A percentile compares a stretch with the other conserved stretches of the same genome.
Evolutionary conservation across 2,329 filamentous ascomycete species (phyloP).

Genomic region (Aspergillus felis): DNA sequence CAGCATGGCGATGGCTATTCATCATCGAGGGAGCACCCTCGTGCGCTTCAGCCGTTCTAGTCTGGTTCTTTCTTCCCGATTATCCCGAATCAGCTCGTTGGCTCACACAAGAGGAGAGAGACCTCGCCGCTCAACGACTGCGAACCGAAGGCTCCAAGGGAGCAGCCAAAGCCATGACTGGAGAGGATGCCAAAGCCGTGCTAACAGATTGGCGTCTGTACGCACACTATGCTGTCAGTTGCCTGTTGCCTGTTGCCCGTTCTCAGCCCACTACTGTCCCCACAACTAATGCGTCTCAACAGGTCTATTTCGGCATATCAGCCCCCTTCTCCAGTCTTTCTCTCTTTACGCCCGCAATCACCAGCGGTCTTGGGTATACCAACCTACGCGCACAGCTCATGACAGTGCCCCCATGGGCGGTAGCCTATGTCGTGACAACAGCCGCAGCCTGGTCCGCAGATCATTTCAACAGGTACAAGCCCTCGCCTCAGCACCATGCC

Average conservation of each 20-base stretch:
- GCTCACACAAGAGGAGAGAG: constrained; percentile 44
- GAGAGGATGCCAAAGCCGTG: constrained; percentile 45
- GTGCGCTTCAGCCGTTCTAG: constrained; percentile 33
- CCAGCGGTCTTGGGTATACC: constrained; percentile 53
- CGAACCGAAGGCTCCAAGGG: constrained; percentile 40
- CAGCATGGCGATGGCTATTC: constrained; percentile 48
- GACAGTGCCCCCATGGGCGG: constrained; percentile 63
- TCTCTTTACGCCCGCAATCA: constrained; percentile 62
- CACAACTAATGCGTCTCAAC: neutral
- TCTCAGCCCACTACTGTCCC: neutral
- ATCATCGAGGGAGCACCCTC: constrained; percentile 43
- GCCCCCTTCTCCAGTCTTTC: constrained; percentile 58
- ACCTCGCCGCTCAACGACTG: constrained; percentile 40
- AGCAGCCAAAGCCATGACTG: constrained; percentile 41
- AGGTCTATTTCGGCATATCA: constrained; percentile 51
- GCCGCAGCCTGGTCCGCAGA: constrained; percentile 59
- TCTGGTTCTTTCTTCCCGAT: constrained; percentile 48
- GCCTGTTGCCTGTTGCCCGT: constrained; percentile 8
- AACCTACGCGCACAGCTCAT: constrained; percentile 61
- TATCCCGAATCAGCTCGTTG: constrained; percentile 48
- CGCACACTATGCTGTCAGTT: constrained; percentile 48
- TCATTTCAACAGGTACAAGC: constrained; percentile 35
- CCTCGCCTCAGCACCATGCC: neutral
- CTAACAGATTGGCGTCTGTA: constrained; percentile 51
- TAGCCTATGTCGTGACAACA: constrained; percentile 53